phyloP scores from a whole-genome alignment of 2,329 filamentous ascomycete species.

The Botrytis fragariae region DNA sequence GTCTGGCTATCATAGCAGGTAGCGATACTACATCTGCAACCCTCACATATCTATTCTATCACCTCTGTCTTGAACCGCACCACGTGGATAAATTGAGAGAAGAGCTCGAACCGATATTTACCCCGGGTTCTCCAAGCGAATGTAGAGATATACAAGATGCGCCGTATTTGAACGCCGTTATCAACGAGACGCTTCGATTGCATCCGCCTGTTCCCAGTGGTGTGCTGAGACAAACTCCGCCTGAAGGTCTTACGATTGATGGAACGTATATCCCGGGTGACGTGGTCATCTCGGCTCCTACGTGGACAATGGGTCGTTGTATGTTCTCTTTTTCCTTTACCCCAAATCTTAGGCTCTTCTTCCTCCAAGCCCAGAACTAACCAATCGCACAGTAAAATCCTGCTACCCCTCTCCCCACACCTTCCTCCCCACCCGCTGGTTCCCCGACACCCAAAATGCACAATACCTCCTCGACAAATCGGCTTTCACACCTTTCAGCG shows the following conservation, averaged over 20 bases:
- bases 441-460: slow-evolving; percentile 20
- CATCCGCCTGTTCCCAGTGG: slow-evolving; percentile 22
- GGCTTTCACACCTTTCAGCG: slow-evolving; percentile 36
- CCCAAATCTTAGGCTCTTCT: accelerated
- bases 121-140: slow-evolving; percentile 20
- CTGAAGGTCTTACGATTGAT: slow-evolving; percentile 35
- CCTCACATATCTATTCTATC: slow-evolving; percentile 44
- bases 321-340: background rate
- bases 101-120: slow-evolving; percentile 22
- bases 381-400: background rate
- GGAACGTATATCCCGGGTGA: slow-evolving; percentile 21
- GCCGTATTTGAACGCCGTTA: slow-evolving; percentile 25
- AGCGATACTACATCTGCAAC: slow-evolving; percentile 45
- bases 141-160: slow-evolving; percentile 12
- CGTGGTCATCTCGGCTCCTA: slow-evolving; percentile 22
- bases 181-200: slow-evolving; percentile 28
- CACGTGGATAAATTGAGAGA: slow-evolving; percentile 24
- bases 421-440: slow-evolving; percentile 39
- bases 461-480: slow-evolving; percentile 30
- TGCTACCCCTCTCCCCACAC: slow-evolving; percentile 25
- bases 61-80: slow-evolving; percentile 24
- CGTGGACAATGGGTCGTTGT: slow-evolving; percentile 24
- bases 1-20: slow-evolving; percentile 41
- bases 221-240: slow-evolving; percentile 40
- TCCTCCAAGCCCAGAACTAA: background rate